phyloP scores from a whole-genome alignment of 768 basidiomycete genomes.

The Paxillus ammoniavirescens region DNA sequence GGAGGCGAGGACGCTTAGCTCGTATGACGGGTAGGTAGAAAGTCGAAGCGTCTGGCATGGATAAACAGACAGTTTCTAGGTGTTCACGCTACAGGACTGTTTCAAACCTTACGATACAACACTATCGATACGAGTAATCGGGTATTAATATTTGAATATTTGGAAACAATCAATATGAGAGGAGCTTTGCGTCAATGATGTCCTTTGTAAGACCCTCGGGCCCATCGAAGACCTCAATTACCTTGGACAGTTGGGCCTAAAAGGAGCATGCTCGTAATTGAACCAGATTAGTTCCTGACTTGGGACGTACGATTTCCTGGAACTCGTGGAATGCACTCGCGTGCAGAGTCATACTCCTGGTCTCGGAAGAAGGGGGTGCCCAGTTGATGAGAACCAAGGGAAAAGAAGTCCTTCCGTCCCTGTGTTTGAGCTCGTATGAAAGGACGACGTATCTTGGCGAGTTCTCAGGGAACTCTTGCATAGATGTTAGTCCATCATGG shows the following conservation, averaged over 20 bases:
- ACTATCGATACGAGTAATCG: neutral
- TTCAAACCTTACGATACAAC: too few relatives aligned
- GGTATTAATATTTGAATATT: neutral
- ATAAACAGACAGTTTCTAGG: too few relatives aligned
- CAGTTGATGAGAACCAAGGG: conserved; percentile 89
- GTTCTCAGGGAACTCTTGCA: conserved; percentile 80
- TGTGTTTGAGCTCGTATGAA: conserved; percentile 77
- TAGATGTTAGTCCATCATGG: neutral
- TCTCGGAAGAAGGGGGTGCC: conserved; percentile 78
- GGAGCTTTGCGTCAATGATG: conserved; percentile 60
- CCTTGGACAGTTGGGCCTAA: conserved; percentile 75
- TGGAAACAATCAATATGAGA: conserved; percentile 8
- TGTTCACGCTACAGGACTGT: neutral
- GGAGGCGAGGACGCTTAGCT: too few relatives aligned
- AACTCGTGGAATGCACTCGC: conserved; percentile 81
- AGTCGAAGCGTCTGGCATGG: too few relatives aligned
- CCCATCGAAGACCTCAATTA: conserved; percentile 81
- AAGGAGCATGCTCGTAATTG: conserved; percentile 4
- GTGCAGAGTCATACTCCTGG: conserved; percentile 72
- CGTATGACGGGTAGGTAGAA: neutral
- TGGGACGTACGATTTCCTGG: conserved; percentile 62
- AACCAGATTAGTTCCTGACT: neutral
- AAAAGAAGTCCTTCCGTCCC: conserved; percentile 80
- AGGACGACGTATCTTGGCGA: conserved; percentile 84
- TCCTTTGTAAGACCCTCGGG: conserved; percentile 78